Conservation (phyloP, 345 rosid genomes). For the Ceriops tagal region DNA sequence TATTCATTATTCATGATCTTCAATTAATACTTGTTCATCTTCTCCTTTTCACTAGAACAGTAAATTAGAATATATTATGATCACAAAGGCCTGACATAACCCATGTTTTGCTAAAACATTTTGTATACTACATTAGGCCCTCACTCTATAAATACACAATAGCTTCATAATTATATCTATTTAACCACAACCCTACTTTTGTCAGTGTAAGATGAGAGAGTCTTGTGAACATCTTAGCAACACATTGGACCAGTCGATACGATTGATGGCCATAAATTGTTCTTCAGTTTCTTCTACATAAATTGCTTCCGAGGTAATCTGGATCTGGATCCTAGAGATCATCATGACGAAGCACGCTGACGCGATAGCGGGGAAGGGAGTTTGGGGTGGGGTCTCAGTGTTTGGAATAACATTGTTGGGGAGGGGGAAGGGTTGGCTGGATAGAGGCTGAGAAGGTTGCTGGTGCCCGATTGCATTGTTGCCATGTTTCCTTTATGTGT, state of each 20-base stretch:
- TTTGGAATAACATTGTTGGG: not conserved
- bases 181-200: constrained; percentile 4
- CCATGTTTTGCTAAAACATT: not conserved
- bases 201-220: not conserved
- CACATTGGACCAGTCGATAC: constrained; percentile 9
- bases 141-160: too few species aligned
- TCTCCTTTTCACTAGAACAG: too few species aligned
- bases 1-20: too few species aligned
- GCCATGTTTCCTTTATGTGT: constrained; percentile 7
- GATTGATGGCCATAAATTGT: constrained; percentile 5
- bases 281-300: constrained; percentile 32
- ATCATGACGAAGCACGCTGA: constrained; percentile 15
- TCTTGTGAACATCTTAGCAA: constrained; percentile 16
- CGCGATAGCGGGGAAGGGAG: constrained; percentile 36
- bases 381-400: constrained; percentile 1
- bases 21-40: too few species aligned
- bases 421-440: constrained; percentile 5
- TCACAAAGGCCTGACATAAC: too few species aligned
- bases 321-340: constrained; percentile 15
- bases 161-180: not conserved
- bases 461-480: not conserved
- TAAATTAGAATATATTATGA: too few species aligned
- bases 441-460: not conserved
- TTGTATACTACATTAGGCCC: not conserved
- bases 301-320: constrained; percentile 29